Evolutionary conservation across 2,329 filamentous ascomycete species (phyloP), one percentile per base, ranked within the genome.

Genomic region (Aspergillus felis): DNA sequence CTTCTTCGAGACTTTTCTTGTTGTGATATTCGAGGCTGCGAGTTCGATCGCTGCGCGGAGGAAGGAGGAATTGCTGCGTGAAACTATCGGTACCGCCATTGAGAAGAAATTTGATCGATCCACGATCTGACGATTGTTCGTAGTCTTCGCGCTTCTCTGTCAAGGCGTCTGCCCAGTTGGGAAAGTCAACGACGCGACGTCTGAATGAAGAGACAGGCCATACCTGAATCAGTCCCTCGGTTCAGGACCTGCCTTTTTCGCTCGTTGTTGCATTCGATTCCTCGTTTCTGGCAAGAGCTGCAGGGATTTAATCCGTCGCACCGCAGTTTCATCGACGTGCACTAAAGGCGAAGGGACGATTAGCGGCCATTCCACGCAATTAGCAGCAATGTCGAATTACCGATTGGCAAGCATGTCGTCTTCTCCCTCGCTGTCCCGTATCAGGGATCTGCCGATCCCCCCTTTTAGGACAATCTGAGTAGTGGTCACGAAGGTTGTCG

Each of bases 371-470:
- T 35, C 3, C 44, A 47, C 24, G 42, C 51, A 28, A 20, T 24
- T 24, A 22, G 28, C 3, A n/a, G 22, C 22, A 14, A 49, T 14
- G 17, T 32, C 51, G 22, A 68, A 71, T 64, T 66, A 75, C 77
- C 35, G 76, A 77, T 71, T 78, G 74, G 63, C 78, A 79, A 4
- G 78, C 78, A 75, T 79, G 78, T 52, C 76, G 75, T 35, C 76
- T 66, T 61, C 78, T 70, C 48, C 78, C 78, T 64, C 77, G 72
- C 61, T 78, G 74, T 9, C 76, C 76, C 0, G 77, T 77, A 59
- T 77, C 76, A 17, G 78, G 78, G 47, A 78, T 75, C 51, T 73
- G 67, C 38, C 71, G 73, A 61, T 76, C 71, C n/a, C 74, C 76
- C 10, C 78, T 71, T 59, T 74, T 67, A 32, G 71, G 59, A 56